These are phyloP conservation scores for Brassica nigra DNA, from an alignment of 345 rosid species.

Conservation along the genomic window DNA sequence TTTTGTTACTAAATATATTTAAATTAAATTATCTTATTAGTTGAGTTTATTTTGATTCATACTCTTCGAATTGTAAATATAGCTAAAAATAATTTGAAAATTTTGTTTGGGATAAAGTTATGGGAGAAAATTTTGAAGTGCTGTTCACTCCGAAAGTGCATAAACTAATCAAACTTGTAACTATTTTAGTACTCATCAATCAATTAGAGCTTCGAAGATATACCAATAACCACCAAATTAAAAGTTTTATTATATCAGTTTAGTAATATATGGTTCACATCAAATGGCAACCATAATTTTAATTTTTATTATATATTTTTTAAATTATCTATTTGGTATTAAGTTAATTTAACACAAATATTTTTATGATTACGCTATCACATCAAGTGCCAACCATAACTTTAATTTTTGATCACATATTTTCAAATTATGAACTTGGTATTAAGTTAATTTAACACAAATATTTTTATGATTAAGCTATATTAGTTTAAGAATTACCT, in stretches of 20 bases:
- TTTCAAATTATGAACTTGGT: background rate
- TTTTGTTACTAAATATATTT: background rate
- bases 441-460: background rate
- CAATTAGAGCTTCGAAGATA: too few species aligned
- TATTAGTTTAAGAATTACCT: background rate
- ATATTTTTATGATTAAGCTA: background rate
- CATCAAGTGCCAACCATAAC: too few species aligned
- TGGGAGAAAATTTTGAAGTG: too few species aligned
- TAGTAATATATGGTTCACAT: background rate
- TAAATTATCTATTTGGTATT: background rate
- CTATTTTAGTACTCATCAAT: too few species aligned
- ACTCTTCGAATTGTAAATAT: background rate
- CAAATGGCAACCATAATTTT: background rate
- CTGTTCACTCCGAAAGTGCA: too few species aligned
- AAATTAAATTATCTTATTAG: background rate
- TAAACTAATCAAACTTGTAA: too few species aligned
- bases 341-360: background rate
- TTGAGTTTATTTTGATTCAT: background rate
- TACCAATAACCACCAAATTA: background rate
- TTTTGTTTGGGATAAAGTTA: too few species aligned
- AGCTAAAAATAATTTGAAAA: too few species aligned
- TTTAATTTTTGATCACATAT: too few species aligned
- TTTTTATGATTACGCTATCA: too few species aligned
- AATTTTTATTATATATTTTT: background rate
- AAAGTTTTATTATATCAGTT: background rate